Conservation (phyloP, 805 yeast genomes). For the Candida loeiensis region DNA sequence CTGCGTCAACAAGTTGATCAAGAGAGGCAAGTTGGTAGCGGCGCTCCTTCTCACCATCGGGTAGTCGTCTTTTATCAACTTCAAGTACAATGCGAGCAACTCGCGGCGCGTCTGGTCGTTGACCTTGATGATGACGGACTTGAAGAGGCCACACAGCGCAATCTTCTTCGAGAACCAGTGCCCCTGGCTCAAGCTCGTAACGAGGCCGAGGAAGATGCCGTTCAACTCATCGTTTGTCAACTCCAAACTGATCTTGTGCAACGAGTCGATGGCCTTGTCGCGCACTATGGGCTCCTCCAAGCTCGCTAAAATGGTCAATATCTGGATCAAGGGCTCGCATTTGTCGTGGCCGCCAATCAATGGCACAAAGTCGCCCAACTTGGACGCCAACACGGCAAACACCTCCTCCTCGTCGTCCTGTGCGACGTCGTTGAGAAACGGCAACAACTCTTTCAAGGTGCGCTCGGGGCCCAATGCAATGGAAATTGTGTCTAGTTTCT, state of each 20-base stretch:
- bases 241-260: constrained; percentile 65
- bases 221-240: constrained; percentile 62
- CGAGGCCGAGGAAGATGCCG: constrained; percentile 67
- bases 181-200: constrained; percentile 74
- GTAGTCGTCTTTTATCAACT: constrained; percentile 81
- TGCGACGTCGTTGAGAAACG: constrained; percentile 83
- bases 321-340: constrained; percentile 52
- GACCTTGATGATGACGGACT: constrained; percentile 61
- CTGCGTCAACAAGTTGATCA: constrained; percentile 53
- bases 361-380: constrained; percentile 84
- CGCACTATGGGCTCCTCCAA: constrained; percentile 96
- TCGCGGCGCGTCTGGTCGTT: constrained; percentile 53
- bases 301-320: constrained; percentile 79
- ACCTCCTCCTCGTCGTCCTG: constrained; percentile 99
- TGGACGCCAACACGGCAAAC: constrained; percentile 87
- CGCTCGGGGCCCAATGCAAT: constrained; percentile 92
- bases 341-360: constrained; percentile 73
- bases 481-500: constrained; percentile 88
- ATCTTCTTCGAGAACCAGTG: constrained; percentile 94
- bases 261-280: constrained; percentile 86
- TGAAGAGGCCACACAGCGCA: constrained; percentile 86
- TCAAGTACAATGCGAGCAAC: constrained; percentile 62
- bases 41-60: constrained; percentile 98
- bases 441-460: constrained; percentile 82
- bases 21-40: constrained; percentile 73